Percentiles rank a stretch among this genome's conserved stretches.
phyloP scores from a whole-genome alignment of 2,329 filamentous ascomycete species.

The Pochonia chlamydosporia region DNA sequence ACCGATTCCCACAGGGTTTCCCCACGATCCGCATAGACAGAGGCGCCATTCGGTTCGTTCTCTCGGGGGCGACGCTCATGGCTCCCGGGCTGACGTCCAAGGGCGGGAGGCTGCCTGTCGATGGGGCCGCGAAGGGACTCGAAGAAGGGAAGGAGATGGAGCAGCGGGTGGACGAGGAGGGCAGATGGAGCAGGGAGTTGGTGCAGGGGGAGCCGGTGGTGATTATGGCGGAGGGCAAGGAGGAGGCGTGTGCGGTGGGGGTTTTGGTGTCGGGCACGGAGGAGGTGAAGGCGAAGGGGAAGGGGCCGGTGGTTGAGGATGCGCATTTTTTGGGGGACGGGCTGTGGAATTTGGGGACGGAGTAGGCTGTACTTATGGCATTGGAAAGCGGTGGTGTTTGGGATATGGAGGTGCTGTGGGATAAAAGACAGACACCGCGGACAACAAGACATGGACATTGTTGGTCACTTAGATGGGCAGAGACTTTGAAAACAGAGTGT shows the following conservation, averaged over 20 bases:
- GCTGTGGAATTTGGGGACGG: constrained; percentile 66
- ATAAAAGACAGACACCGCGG: no score
- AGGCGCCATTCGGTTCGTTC: constrained; percentile 92
- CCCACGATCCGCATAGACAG: constrained; percentile 85
- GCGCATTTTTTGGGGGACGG: constrained; percentile 94
- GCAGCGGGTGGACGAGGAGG: constrained; percentile 39
- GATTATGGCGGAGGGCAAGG: constrained; percentile 88
- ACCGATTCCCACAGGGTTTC: constrained; percentile 82
- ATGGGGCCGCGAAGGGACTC: constrained; percentile 25
- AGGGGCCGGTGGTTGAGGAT: constrained; percentile 89
- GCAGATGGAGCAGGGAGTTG: constrained; percentile 60
- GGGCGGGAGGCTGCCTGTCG: constrained; percentile 71
- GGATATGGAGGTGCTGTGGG: no score
- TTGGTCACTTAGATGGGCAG: no score
- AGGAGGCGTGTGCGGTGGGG: constrained; percentile 83
- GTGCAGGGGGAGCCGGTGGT: constrained; percentile 79
- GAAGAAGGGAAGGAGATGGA: constrained; percentile 38
- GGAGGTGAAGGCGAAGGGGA: constrained; percentile 90
- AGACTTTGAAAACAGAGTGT: no score
- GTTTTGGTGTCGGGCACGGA: constrained; percentile 76
- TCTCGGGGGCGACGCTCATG: constrained; percentile 92
- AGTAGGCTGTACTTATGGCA: constrained; percentile 29
- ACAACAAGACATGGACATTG: no score
- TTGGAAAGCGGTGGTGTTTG: no score
- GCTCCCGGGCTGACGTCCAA: constrained; percentile 82